Evolutionary conservation across 2,329 filamentous ascomycete genomes (phyloP), one percentile per base, ranked within the genome.

Genomic region (Colletotrichum sp.): DNA sequence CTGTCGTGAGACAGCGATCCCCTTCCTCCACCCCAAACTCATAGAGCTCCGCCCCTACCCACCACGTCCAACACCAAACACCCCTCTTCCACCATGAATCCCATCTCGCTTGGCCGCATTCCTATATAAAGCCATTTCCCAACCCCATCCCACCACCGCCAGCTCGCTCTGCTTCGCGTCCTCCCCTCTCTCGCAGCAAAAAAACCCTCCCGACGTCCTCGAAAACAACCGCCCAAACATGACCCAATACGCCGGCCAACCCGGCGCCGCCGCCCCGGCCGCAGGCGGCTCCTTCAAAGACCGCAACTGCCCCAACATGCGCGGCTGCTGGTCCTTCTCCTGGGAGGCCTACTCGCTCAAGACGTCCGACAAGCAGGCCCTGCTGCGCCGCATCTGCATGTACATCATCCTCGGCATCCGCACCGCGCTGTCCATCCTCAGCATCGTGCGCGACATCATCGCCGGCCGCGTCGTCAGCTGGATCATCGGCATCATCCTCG

Each of bases 371-470:
- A 71, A 28, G 48, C 28, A 60, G 34, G 71, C 55, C 24, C 60
- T 75, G 39, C 24, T 66, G 28, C 75, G 75, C 4, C 71, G 71
- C n/a, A 34, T 75, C 24, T 76, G 71, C 71, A 76, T 76, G 75
- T 62, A 62, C 32, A n/a, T 71, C 52, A 57, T 67, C 52, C 71
- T 76, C 36, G 71, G 44, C 36, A 57, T 57, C 18, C 65, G 75
- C 36, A 75, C 71, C 16, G 75, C 66, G 26, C 30, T 75, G 9
- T 71, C 65, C 59, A 32, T 75, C 30, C 13, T 75, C 8, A 64
- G 52, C 71, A 28, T 76, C 63, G 24, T 63, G 28, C 16, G 52
- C 60, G 59, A 67, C 60, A 12, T 63, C 59, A 39, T 39, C 8
- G 22, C 24, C 28, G 34, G 26, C 15, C 52, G 57, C 16, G 28